A percentile compares a stretch with the other conserved stretches of the same genome.
Evolutionary conservation across 768 basidiomycete species (phyloP).

Genomic region (Suillus tomentosus): DNA sequence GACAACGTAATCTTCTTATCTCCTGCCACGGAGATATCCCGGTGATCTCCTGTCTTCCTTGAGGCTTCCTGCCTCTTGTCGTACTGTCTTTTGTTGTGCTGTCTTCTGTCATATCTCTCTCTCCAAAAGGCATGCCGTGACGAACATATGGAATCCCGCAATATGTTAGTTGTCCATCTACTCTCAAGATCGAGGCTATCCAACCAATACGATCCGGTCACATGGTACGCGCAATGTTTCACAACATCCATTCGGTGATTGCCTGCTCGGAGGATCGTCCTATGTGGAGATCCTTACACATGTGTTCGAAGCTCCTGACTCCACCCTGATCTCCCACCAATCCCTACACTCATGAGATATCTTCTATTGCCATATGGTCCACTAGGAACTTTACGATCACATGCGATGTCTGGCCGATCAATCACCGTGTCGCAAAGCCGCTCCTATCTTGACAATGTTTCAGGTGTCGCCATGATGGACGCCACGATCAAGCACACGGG

Average conservation of each 20-base stretch:
- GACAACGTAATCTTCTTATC: slow-evolving; percentile 9
- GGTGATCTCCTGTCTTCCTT: slow-evolving; percentile 13
- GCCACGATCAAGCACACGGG: slow-evolving; percentile 8
- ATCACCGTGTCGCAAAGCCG: not conserved
- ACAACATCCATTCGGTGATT: not conserved
- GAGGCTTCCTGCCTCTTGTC: slow-evolving; percentile 16
- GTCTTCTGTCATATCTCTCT: slow-evolving; percentile 8
- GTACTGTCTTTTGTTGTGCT: not conserved
- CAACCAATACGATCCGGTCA: slow-evolving; percentile 2
- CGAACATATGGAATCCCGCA: not conserved
- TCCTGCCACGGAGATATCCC: slow-evolving; percentile 15
- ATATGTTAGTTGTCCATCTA: not conserved
- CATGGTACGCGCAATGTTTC: not conserved
- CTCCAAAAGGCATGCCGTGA: not conserved
- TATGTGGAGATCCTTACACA: not conserved
- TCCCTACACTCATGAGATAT: not conserved
- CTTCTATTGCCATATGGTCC: not conserved
- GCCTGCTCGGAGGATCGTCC: not conserved
- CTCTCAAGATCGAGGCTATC: not conserved
- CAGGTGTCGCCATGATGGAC: slow-evolving; percentile 2
- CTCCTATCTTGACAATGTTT: slow-evolving; percentile 3
- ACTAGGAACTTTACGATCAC: not conserved
- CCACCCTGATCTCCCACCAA: not conserved
- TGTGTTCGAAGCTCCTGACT: slow-evolving; percentile 1
- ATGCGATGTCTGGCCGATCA: slow-evolving; percentile 1